Percentiles rank a stretch among this genome's conserved stretches.
Conservation (phyloP, 768 basidiomycete species). For the Pluteus cervinus region DNA sequence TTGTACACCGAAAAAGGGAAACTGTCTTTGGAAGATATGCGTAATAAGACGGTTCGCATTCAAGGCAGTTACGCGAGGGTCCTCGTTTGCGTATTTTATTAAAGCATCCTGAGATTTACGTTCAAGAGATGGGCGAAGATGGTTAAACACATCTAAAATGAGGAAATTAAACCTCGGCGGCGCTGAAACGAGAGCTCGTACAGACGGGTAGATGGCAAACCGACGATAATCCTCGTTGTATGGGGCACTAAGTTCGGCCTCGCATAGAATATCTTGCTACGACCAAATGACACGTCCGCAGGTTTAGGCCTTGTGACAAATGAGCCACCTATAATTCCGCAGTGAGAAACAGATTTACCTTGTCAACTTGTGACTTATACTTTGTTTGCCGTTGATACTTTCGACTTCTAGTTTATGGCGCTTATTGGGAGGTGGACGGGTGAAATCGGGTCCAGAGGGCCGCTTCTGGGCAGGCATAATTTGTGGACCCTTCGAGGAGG, state of each 20-base stretch:
- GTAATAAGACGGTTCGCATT: conserved; percentile 65
- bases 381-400: conserved; percentile 1
- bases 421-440: conserved; percentile 19
- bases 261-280: conserved; percentile 63
- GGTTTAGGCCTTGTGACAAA: conserved; percentile 30
- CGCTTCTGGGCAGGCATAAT: conserved; percentile 3
- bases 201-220: conserved; percentile 66
- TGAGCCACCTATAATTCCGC: neutral
- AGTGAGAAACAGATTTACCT: too few relatives aligned
- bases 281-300: conserved; percentile 44
- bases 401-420: conserved; percentile 19
- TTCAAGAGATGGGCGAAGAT: conserved; percentile 39
- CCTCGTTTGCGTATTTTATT: conserved; percentile 33
- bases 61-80: conserved; percentile 39
- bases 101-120: conserved; percentile 20
- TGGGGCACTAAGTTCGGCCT: conserved; percentile 49
- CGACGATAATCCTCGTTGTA: conserved; percentile 46
- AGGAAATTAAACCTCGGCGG: conserved; percentile 1
- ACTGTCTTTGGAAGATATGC: conserved; percentile 83
- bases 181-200: conserved; percentile 1
- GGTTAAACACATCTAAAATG: conserved; percentile 58
- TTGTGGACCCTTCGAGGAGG: too few relatives aligned
- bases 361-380: too few relatives aligned
- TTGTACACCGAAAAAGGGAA: conserved; percentile 52
- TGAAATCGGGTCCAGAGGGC: conserved; percentile 8